phyloP scores from a whole-genome alignment of 768 basidiomycete genomes.

The Fibroporia radiculosa region DNA sequence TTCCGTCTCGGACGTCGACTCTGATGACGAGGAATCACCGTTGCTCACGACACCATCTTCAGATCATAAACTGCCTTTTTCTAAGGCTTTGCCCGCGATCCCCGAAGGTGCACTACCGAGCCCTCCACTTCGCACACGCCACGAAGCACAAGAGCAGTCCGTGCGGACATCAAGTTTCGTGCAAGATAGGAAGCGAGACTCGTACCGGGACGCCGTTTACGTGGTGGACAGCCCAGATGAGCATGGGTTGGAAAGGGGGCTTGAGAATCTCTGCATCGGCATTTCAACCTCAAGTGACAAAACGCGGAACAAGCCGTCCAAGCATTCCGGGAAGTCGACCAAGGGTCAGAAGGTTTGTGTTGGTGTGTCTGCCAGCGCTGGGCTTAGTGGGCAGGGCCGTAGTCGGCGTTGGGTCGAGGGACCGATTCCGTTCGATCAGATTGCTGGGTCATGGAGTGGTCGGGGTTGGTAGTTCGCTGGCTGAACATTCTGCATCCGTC shows the following conservation, averaged over 20 bases:
- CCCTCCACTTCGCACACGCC: background rate
- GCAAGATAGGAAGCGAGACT: background rate
- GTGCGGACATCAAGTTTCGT: background rate
- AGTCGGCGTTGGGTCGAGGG: slow-evolving; percentile 13
- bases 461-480: slow-evolving; percentile 1
- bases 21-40: slow-evolving; percentile 13
- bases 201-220: background rate
- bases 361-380: slow-evolving; percentile 12
- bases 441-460: slow-evolving; percentile 2
- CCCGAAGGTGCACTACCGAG: background rate
- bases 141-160: background rate
- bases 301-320: slow-evolving; percentile 7
- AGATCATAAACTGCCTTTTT: background rate
- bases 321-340: slow-evolving; percentile 5
- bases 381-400: slow-evolving; percentile 9
- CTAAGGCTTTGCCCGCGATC: background rate
- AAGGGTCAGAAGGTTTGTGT: slow-evolving; percentile 3
- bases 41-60: slow-evolving; percentile 2
- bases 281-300: background rate
- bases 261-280: background rate
- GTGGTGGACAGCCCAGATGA: slow-evolving; percentile 2
- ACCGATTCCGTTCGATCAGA: slow-evolving; percentile 10
- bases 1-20: slow-evolving; percentile 8
- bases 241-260: background rate
- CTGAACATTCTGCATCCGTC: background rate